These are phyloP conservation scores for Podila minutissima DNA, from an alignment of 192 early-diverging fungal genomes.

Conservation along the genomic window DNA sequence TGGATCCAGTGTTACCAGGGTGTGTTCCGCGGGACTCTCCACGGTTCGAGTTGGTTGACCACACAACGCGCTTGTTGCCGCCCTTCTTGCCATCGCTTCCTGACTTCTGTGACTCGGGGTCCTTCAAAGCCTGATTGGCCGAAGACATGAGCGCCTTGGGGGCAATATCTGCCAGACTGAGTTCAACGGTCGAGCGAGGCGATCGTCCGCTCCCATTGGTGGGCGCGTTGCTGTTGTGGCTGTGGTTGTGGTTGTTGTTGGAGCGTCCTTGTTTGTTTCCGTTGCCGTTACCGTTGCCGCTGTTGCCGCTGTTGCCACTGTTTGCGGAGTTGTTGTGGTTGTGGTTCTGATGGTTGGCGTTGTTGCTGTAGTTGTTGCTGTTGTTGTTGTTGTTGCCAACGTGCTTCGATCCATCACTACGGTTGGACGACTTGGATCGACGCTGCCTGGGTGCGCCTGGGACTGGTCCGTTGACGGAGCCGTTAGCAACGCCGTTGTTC, in stretches of 20 bases:
- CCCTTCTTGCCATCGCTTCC: constrained; percentile 13
- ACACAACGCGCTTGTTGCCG: constrained; percentile 15
- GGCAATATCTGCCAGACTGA: constrained; percentile 46
- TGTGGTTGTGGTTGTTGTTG: not conserved
- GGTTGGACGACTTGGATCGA: constrained; percentile 4
- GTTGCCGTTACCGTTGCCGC: constrained; percentile 6
- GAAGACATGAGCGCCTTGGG: not conserved
- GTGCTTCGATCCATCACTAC: constrained; percentile 16
- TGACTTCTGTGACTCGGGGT: not conserved
- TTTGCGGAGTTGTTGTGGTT: constrained; percentile 1
- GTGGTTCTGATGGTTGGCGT: not conserved
- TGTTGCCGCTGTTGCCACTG: not conserved
- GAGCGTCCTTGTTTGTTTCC: constrained; percentile 8
- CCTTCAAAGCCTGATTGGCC: not conserved
- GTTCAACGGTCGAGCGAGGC: constrained; percentile 30
- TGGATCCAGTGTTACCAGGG: not conserved
- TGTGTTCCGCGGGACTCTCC: constrained; percentile 24
- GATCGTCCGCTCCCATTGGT: constrained; percentile 15
- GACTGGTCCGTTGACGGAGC: not conserved
- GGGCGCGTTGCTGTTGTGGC: not conserved
- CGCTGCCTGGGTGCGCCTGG: not conserved
- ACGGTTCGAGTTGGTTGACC: constrained; percentile 48
- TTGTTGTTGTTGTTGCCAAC: constrained; percentile 10
- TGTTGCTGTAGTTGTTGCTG: constrained; percentile 1
- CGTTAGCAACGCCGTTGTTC: not conserved